Evolutionary conservation across 768 basidiomycete species (phyloP).

Genomic region (Hypholoma fasciculare): DNA sequence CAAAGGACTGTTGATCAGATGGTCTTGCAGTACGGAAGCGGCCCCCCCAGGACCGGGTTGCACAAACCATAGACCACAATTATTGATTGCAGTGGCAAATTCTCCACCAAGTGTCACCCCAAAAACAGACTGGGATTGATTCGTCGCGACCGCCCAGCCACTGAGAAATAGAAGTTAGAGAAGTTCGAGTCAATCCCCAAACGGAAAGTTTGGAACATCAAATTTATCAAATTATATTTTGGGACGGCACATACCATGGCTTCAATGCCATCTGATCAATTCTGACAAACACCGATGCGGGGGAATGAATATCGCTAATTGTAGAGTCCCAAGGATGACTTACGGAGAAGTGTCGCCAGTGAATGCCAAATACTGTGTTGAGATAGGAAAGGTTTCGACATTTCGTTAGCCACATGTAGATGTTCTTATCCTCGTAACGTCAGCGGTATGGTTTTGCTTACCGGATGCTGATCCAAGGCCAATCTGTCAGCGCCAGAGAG

Average conservation of each 20-base stretch:
- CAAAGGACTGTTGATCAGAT: constrained; percentile 12
- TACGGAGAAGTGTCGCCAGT: constrained; percentile 40
- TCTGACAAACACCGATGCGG: constrained; percentile 22
- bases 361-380: constrained; percentile 45
- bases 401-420: constrained; percentile 7
- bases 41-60: background rate
- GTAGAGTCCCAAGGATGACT: constrained; percentile 16
- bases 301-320: constrained; percentile 14
- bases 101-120: constrained; percentile 85
- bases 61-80: constrained; percentile 65
- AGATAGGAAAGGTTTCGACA: constrained; percentile 7
- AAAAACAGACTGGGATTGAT: constrained; percentile 66
- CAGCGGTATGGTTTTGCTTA: constrained; percentile 39
- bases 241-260: constrained; percentile 39
- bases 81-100: constrained; percentile 78
- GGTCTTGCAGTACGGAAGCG: constrained; percentile 5
- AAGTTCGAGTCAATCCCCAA: constrained; percentile 18
- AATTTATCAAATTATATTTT: constrained; percentile 12
- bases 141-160: constrained; percentile 49
- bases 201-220: constrained; percentile 11
- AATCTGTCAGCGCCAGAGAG: constrained; percentile 75
- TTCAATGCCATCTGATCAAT: constrained; percentile 38
- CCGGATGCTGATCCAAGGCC: constrained; percentile 74
- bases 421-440: constrained; percentile 1
- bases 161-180: constrained; percentile 32